Percentiles rank a stretch among this genome's conserved stretches.
Evolutionary conservation across 257 asterid genomes (phyloP).

Genomic region (Oldenlandia corymbosa): DNA sequence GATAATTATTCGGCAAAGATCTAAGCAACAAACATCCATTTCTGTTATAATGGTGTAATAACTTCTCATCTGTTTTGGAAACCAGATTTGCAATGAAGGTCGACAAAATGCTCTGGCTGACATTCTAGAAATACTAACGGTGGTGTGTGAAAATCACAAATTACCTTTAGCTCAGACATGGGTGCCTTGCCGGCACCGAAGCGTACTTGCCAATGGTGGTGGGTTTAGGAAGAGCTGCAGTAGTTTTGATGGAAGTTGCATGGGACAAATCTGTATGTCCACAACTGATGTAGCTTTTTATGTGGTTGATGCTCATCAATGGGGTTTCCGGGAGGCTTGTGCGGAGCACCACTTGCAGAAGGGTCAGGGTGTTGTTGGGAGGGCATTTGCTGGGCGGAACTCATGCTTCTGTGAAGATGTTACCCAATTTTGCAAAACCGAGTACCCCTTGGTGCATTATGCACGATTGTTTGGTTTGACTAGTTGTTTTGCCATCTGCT

Average conservation of each 20-base stretch:
- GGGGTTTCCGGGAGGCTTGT: constrained; percentile 93
- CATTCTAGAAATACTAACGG: constrained; percentile 72
- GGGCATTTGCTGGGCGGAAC: constrained; percentile 60
- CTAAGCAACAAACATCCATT: background rate
- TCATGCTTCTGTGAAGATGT: constrained; percentile 68
- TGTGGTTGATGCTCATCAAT: constrained; percentile 76
- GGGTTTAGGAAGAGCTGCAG: constrained; percentile 83
- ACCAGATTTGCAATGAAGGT: constrained; percentile 82
- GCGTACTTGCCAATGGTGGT: constrained; percentile 72
- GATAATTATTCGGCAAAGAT: constrained; percentile 7
- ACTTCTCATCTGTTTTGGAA: constrained; percentile 20
- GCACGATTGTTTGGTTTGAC: constrained; percentile 75
- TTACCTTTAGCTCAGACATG: constrained; percentile 94
- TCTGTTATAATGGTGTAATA: constrained; percentile 13
- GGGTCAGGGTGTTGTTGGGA: constrained; percentile 92
- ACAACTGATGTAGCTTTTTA: constrained; percentile 74
- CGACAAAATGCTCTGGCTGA: constrained; percentile 82
- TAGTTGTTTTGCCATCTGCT: constrained; percentile 71
- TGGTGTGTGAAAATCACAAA: constrained; percentile 77
- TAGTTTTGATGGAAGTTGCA: constrained; percentile 92
- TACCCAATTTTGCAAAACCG: constrained; percentile 63
- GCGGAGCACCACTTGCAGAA: constrained; percentile 83
- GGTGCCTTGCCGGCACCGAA: constrained; percentile 90
- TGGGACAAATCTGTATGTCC: constrained; percentile 90
- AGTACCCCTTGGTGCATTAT: constrained; percentile 91